A percentile compares a stretch with the other conserved stretches of the same genome.
Conservation (phyloP, 768 basidiomycete genomes). For the Porphyrellus cyaneotinctus region DNA sequence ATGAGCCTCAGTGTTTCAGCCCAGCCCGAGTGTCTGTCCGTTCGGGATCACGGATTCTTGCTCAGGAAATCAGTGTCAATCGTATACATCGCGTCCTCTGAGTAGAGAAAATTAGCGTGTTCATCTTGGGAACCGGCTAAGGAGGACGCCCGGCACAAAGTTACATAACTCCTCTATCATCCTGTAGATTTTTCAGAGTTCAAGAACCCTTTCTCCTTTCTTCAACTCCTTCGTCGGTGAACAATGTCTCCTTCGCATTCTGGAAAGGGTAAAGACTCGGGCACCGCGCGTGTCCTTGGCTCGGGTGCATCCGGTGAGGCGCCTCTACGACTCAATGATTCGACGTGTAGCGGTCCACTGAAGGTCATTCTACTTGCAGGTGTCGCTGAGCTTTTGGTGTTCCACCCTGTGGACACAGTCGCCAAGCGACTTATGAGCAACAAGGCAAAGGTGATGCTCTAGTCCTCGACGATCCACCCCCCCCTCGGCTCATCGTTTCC, state of each 20-base stretch:
- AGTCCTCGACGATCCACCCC: not conserved
- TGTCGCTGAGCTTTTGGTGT: conserved; percentile 90
- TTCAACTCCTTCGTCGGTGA: not conserved
- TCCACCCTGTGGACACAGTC: conserved; percentile 95
- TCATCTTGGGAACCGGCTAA: too few relatives aligned
- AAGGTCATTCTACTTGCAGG: conserved; percentile 41
- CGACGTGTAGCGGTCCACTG: not conserved
- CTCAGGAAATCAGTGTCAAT: too few relatives aligned
- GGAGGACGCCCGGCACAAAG: too few relatives aligned
- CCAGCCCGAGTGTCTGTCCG: too few relatives aligned
- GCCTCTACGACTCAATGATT: not conserved
- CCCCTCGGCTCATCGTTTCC: not conserved
- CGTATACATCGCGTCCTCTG: too few relatives aligned
- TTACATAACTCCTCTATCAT: conserved; percentile 24
- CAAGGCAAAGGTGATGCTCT: conserved; percentile 63
- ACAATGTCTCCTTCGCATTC: conserved; percentile 47
- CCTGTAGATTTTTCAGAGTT: conserved; percentile 8
- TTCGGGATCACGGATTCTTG: too few relatives aligned
- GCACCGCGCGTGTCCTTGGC: conserved; percentile 83
- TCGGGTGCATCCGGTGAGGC: conserved; percentile 82
- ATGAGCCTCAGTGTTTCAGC: too few relatives aligned
- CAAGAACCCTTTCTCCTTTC: not conserved
- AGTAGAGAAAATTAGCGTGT: too few relatives aligned
- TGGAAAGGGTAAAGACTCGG: conserved; percentile 71
- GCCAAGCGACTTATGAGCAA: conserved; percentile 99